phyloP scores from a whole-genome alignment of 75 land plant genomes.

The Chamaecyparis obtusa region DNA sequence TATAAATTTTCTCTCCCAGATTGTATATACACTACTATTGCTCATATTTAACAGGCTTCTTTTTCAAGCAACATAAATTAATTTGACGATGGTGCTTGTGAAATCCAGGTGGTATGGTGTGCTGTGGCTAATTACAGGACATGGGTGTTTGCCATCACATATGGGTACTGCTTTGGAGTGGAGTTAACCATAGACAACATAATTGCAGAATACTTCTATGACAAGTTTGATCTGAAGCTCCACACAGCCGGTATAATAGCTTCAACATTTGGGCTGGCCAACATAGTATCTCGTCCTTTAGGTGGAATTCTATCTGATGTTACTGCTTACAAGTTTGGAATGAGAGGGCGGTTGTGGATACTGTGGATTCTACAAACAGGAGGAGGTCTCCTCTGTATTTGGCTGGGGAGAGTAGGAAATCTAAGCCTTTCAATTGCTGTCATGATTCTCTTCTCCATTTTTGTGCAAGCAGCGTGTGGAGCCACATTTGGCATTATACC shows the following conservation, averaged over 20 bases:
- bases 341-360: constrained; percentile 79
- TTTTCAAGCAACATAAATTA: not conserved
- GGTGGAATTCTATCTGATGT: constrained; percentile 66
- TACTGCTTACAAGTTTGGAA: constrained; percentile 49
- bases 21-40: too few species aligned
- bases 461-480: constrained; percentile 76
- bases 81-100: not conserved
- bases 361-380: constrained; percentile 73
- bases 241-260: constrained; percentile 50
- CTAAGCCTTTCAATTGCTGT: constrained; percentile 39
- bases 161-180: constrained; percentile 62
- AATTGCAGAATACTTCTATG: constrained; percentile 59
- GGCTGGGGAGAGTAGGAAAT: constrained; percentile 42
- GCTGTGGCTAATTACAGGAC: constrained; percentile 55
- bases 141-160: constrained; percentile 52
- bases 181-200: constrained; percentile 61
- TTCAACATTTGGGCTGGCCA: constrained; percentile 58
- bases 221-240: constrained; percentile 36
- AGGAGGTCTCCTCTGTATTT: constrained; percentile 70
- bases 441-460: constrained; percentile 75
- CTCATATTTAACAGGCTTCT: too few species aligned
- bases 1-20: too few species aligned
- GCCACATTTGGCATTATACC: constrained; percentile 81
- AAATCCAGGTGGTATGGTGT: constrained; percentile 22
- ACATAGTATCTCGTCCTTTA: constrained; percentile 60